Evolutionary conservation across 805 yeast genomes (phyloP).

Genomic region (Ogataea siamensis): DNA sequence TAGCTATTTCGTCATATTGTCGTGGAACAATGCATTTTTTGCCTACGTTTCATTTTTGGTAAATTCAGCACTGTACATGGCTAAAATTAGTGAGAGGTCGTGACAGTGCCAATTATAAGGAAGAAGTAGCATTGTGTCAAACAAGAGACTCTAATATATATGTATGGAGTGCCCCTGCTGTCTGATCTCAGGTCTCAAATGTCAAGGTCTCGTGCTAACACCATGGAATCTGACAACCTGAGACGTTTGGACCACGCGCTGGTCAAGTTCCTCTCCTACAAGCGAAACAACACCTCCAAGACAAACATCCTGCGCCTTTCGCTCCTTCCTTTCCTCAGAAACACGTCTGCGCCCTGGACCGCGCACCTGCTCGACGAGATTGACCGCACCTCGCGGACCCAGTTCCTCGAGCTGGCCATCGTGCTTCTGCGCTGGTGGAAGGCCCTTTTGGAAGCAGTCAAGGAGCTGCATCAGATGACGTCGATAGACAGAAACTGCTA

Average conservation of each 20-base stretch:
- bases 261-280: slow-evolving; percentile 40
- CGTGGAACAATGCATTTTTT: not conserved
- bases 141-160: not conserved
- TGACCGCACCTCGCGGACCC: slow-evolving; percentile 1
- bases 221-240: slow-evolving; percentile 4
- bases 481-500: slow-evolving; percentile 50
- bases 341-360: slow-evolving; percentile 15
- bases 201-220: slow-evolving; percentile 1
- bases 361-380: not conserved
- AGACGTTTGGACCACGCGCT: slow-evolving; percentile 40
- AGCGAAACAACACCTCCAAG: slow-evolving; percentile 38
- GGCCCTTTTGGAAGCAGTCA: slow-evolving; percentile 36
- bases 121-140: slow-evolving; percentile 7
- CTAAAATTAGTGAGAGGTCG: slow-evolving; percentile 8
- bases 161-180: not conserved
- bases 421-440: slow-evolving; percentile 51
- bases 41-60: slow-evolving; percentile 2
- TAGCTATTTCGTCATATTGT: not conserved
- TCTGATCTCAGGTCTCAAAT: slow-evolving; percentile 1
- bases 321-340: slow-evolving; percentile 44
- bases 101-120: slow-evolving; percentile 3
- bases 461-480: slow-evolving; percentile 37
- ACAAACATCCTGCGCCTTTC: slow-evolving; percentile 48
- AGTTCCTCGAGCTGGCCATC: slow-evolving; percentile 11
- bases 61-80: slow-evolving; percentile 1